Conservation (phyloP, 805 yeast genomes). For the Cyberlindnera meyerae region DNA sequence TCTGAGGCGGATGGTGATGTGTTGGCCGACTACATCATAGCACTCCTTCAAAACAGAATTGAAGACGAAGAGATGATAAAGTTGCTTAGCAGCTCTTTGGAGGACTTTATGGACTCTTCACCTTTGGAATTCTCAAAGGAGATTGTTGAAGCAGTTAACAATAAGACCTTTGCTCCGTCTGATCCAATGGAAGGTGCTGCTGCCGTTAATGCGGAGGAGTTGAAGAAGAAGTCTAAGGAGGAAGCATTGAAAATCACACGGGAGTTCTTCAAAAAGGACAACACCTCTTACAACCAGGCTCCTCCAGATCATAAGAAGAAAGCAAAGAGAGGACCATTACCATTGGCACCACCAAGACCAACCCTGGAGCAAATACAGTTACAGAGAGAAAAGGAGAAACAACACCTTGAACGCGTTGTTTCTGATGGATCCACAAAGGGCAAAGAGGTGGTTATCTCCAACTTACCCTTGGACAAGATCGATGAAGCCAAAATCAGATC, state of each 20-base stretch:
- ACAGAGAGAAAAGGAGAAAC: constrained; percentile 9
- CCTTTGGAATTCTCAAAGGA: constrained; percentile 18
- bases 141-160: constrained; percentile 25
- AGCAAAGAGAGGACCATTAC: neutral
- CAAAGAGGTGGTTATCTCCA: constrained; percentile 33
- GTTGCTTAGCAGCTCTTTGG: constrained; percentile 31
- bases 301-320: constrained; percentile 9
- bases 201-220: constrained; percentile 2
- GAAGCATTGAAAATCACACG: constrained; percentile 11
- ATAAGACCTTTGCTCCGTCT: constrained; percentile 7
- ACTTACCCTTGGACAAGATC: constrained; percentile 39
- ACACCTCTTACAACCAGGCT: constrained; percentile 9
- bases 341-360: neutral
- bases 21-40: constrained; percentile 40
- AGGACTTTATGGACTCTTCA: constrained; percentile 32
- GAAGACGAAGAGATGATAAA: constrained; percentile 30
- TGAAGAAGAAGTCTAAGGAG: constrained; percentile 6
- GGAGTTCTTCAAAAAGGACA: constrained; percentile 11
- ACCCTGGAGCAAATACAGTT: neutral
- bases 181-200: neutral
- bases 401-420: constrained; percentile 5
- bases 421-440: constrained; percentile 10
- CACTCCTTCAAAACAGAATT: constrained; percentile 35
- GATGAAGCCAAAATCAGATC: constrained; percentile 29
- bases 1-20: constrained; percentile 40